A percentile compares a stretch with the other conserved stretches of the same genome.
These are phyloP conservation scores for Solanum hybrid DNA, from an alignment of 305 asterid species.

Conservation along the genomic window DNA sequence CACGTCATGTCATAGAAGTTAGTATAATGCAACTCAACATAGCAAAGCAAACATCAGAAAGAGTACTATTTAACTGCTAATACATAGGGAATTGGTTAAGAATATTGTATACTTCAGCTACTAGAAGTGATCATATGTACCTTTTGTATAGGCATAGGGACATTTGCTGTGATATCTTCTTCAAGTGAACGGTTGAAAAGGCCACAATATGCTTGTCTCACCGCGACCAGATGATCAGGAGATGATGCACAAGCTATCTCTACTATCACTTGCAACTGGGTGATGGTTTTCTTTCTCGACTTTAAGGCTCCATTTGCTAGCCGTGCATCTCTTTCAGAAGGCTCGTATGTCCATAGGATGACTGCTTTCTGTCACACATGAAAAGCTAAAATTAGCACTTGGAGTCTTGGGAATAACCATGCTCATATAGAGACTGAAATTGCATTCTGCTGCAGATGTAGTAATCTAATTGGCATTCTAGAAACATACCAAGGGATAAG, in stretches of 20 bases:
- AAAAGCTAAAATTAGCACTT: background rate
- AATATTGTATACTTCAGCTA: background rate
- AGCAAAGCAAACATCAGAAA: background rate
- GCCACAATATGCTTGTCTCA: constrained; percentile 51
- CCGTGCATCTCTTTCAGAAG: constrained; percentile 73
- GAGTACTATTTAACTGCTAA: background rate
- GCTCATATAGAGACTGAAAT: background rate
- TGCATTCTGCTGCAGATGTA: background rate
- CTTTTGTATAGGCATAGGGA: constrained; percentile 56
- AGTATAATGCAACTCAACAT: background rate
- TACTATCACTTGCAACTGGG: constrained; percentile 51
- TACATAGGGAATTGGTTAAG: background rate
- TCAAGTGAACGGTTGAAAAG: constrained; percentile 58
- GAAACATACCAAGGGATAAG: background rate
- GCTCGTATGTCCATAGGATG: constrained; percentile 56
- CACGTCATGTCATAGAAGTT: background rate
- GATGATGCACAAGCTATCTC: constrained; percentile 79
- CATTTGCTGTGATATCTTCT: constrained; percentile 54
- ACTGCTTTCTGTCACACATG: constrained; percentile 50
- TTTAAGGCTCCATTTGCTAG: constrained; percentile 55
- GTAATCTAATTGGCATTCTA: background rate
- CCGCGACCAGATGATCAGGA: constrained; percentile 58
- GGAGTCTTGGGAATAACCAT: background rate
- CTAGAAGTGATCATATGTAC: constrained; percentile 16
- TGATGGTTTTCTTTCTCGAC: constrained; percentile 33